These are phyloP conservation scores for Verbascum thapsus DNA, from an alignment of 257 asterid species.

Conservation along the genomic window DNA sequence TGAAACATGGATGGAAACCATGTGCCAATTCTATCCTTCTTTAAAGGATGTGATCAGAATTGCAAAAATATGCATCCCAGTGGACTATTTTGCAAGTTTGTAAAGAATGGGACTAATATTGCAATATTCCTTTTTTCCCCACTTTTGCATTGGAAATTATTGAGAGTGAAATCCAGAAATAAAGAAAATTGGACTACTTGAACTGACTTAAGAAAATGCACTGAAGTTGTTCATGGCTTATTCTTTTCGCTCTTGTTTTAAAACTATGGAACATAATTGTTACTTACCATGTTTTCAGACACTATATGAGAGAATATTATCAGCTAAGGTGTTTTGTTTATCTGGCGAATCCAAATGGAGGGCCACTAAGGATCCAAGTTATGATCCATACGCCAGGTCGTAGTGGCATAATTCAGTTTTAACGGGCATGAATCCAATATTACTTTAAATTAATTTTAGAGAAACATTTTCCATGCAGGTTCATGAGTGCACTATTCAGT, in stretches of 20 bases:
- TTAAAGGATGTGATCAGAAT: too few relatives aligned
- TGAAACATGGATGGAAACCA: too few relatives aligned
- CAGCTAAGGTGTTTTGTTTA: slow-evolving; percentile 54
- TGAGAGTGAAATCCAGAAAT: background rate
- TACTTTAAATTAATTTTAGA: slow-evolving; percentile 21
- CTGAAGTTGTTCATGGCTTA: background rate
- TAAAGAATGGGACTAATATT: too few relatives aligned
- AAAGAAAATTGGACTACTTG: background rate
- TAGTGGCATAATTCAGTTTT: slow-evolving; percentile 12
- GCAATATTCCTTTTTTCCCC: background rate
- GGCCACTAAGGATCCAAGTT: slow-evolving; percentile 39
- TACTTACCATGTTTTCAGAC: slow-evolving; percentile 34
- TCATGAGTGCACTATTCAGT: slow-evolving; percentile 68
- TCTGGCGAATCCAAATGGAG: slow-evolving; percentile 50
- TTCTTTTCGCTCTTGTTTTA: slow-evolving; percentile 5
- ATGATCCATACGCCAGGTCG: slow-evolving; percentile 53
- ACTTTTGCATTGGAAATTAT: background rate
- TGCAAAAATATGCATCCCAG: too few relatives aligned
- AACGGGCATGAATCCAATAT: slow-evolving; percentile 11
- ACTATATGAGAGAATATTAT: slow-evolving; percentile 60
- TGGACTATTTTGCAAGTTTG: too few relatives aligned
- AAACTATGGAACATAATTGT: slow-evolving; percentile 7
- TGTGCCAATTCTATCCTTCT: too few relatives aligned
- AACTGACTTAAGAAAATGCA: background rate
- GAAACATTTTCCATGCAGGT: slow-evolving; percentile 50